These are phyloP conservation scores for Yarrowia hollandica DNA, from an alignment of 805 yeast genomes.

Conservation along the genomic window DNA sequence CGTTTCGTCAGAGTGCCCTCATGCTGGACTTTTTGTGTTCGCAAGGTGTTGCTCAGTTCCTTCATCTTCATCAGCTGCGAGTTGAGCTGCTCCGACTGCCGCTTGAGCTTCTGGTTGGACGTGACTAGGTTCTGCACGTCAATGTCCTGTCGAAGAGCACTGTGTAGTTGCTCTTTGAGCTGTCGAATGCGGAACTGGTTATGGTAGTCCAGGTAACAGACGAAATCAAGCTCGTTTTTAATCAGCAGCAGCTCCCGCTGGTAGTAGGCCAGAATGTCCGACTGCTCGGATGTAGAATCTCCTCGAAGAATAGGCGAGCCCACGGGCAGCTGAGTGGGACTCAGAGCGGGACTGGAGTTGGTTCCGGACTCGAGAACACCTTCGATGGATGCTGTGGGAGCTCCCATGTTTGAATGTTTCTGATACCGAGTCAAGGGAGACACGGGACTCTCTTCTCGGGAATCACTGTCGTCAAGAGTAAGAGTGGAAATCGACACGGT, in stretches of 20 bases:
- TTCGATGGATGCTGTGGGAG: constrained; percentile 2
- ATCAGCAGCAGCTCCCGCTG: constrained; percentile 58
- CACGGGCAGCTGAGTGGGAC: constrained; percentile 11
- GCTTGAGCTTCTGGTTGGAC: constrained; percentile 38
- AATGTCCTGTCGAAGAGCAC: constrained; percentile 38
- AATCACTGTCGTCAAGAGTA: not conserved
- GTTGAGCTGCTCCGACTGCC: constrained; percentile 37
- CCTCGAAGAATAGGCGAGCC: constrained; percentile 16
- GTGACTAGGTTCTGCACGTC: constrained; percentile 39
- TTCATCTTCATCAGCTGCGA: constrained; percentile 40
- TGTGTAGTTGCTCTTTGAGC: constrained; percentile 41
- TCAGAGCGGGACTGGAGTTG: constrained; percentile 8
- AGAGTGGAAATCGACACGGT: constrained; percentile 9
- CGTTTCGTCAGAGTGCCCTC: constrained; percentile 41
- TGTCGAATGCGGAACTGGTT: constrained; percentile 45
- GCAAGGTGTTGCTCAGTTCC: constrained; percentile 39
- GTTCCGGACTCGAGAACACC: constrained; percentile 16
- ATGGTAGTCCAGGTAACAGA: constrained; percentile 53
- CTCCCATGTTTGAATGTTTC: not conserved
- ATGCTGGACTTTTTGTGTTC: constrained; percentile 43
- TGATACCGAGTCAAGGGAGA: constrained; percentile 14
- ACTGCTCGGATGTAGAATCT: constrained; percentile 10
- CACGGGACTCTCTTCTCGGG: constrained; percentile 15
- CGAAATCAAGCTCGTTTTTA: constrained; percentile 63
- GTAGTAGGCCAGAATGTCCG: constrained; percentile 46